A percentile compares a stretch with the other conserved stretches of the same genome.
Evolutionary conservation across 2,329 filamentous ascomycete genomes (phyloP).

Genomic region (Ophiostoma perfectum): DNA sequence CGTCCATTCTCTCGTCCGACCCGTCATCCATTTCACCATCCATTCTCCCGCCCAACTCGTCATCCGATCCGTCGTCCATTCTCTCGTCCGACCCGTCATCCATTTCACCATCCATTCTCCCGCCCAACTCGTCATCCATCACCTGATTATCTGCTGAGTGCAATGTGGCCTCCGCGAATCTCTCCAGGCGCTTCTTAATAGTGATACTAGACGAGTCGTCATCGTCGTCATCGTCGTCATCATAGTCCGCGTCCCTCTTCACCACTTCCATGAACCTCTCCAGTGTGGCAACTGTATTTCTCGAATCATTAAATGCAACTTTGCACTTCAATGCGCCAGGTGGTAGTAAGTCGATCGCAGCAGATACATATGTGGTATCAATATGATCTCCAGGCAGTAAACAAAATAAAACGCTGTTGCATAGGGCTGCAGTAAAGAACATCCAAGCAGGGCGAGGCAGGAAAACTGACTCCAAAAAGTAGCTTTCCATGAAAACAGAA

Average conservation of each 20-base stretch:
- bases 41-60: background rate
- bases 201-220: too few relatives aligned
- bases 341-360: background rate
- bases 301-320: background rate
- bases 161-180: background rate
- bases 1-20: background rate
- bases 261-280: background rate
- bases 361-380: too few relatives aligned
- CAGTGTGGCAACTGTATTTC: background rate
- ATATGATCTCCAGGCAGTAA: too few relatives aligned
- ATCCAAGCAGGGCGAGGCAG: background rate
- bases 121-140: background rate
- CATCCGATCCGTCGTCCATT: background rate
- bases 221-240: too few relatives aligned
- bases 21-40: background rate
- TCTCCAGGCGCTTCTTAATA: too few relatives aligned
- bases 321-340: background rate
- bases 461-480: background rate
- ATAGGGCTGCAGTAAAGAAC: background rate
- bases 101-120: background rate
- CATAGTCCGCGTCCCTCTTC: too few relatives aligned
- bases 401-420: too few relatives aligned
- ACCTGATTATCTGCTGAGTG: background rate
- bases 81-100: background rate
- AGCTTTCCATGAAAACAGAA: background rate